Base-by-base conservation (phyloP, 768 basidiomycete genomes). In the Boletus subcaerulescens region DNA sequence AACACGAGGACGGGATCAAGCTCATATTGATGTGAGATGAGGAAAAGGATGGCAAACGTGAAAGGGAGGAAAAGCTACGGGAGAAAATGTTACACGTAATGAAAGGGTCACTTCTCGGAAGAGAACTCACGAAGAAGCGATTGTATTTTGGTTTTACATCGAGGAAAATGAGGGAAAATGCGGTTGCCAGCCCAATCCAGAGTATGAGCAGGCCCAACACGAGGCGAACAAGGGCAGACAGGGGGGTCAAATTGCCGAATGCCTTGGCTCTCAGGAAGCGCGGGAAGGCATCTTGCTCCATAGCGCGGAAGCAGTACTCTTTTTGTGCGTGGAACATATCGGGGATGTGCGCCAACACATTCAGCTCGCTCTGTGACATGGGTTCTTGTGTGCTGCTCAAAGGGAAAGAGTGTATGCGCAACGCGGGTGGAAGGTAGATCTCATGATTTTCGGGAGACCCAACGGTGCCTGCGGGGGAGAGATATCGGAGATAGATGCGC, bases 321-420 rank as follows among this genome's bases (percentile, higher is more conserved):
- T 98, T 98, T 76, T 98, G 96, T 0, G 86, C 77, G 68, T 98
- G 93, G 78, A 97, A 98, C 77, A 98, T 89, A 69, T 99, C 97
- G 14, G 97, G 97, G 45, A 93, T 82, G 59, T 93, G 87, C 0
- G 95, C 96, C 79, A 96, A 82, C 60, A 89, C 73, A 41, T 78
- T 82, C 40, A 85, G 71, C 71, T 94, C 93, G 56, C 66, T 68
- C 65, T 81, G 79, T 5, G 84, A 76, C 66, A 79, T 82, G 3
- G 91, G 92, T 53, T 93, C 86, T 41, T 85, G 81, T 2, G 79
- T 73, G 63, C 85, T 85, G 64, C 79, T 90, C 51, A 93, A 78
- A 3, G 94, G 93, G 78, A 99, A 98, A 24, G 82, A 80, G 71
- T 95, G 86, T 65, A 98, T 86, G 47, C 97, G 91, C 42, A 99